Base-by-base conservation (phyloP, 2,329 filamentous ascomycete genomes). In the Stemphylium beticola region DNA sequence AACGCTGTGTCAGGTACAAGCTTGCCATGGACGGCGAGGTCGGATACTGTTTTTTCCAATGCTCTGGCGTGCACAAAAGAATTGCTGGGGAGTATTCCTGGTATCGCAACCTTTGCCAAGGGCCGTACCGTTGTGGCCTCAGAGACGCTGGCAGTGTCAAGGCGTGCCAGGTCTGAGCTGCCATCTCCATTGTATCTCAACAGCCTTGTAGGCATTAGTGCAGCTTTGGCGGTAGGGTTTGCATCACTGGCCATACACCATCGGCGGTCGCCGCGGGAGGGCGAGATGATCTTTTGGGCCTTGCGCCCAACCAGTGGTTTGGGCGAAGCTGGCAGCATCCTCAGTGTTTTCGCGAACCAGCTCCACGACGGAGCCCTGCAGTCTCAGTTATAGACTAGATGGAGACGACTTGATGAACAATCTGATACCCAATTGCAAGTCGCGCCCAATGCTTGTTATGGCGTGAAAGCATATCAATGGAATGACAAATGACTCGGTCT, bases 211-310 rank as follows among this genome's bases (percentile, higher is more conserved):
- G 57, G 64, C 7, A 42, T 66, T n/a, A 62, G 66, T 4, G 58
- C 62, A 14, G 66, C 63, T 15, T 49, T 59, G 17, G 55, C 60
- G 17, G 57, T 67, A 20, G 67, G 69, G 1, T 47, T 75, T 17
- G 61, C 61, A 12, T 65, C 63, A 11, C 49, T 74, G 46, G 72
- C 72, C 12, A 54, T 74, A 15, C 66, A 68, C 37, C 71, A 74
- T 45, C 65, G 70, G 17, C 70, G 66, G 11, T 68, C 66, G 22
- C 71, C 73, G 17, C 65, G 72, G 7, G 63, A 71, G 10, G 71
- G 68, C 4, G 64, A 66, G 4, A 53, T 75, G 14, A 68, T 75
- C n/a, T 74, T 75, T 41, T 68, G 69, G 66, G 69, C 71, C 17
- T 43, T 72, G 15, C 68, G 70, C 8, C 61, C 67, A 37, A 57